Conservation (phyloP, 2,329 filamentous ascomycete species). For the Pseudocercospora crystallina region DNA sequence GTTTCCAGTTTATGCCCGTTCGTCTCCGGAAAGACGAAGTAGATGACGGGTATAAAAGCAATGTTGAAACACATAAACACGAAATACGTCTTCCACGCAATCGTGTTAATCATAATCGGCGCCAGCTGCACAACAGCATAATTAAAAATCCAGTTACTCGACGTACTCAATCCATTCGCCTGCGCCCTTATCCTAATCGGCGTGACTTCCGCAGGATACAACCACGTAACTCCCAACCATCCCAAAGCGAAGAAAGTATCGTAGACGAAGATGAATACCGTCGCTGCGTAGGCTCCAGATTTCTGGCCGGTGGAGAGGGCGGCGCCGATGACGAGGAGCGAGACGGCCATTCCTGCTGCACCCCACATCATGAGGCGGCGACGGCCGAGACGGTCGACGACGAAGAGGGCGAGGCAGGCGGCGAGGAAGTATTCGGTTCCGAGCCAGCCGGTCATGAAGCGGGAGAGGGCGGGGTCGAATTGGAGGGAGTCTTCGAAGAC, state of each 20-base stretch:
- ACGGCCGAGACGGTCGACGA: conserved; percentile 62
- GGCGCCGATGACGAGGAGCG: conserved; percentile 24
- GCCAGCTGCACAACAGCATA: conserved; percentile 33
- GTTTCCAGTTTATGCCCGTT: conserved; percentile 26
- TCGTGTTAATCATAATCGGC: conserved; percentile 55
- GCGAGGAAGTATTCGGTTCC: conserved; percentile 29
- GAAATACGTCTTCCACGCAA: conserved; percentile 55
- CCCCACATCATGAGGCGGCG: conserved; percentile 38
- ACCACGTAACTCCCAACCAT: conserved; percentile 39
- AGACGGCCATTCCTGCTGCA: conserved; percentile 28
- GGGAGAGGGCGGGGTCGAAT: conserved; percentile 36
- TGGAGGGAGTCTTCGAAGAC: conserved; percentile 55
- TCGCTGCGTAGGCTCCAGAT: conserved; percentile 26
- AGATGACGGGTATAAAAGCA: conserved; percentile 13
- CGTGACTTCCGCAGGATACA: conserved; percentile 40
- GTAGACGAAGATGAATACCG: conserved; percentile 31
- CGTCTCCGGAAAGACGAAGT: conserved; percentile 46
- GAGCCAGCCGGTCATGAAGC: conserved; percentile 25
- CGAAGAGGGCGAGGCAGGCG: conserved; percentile 52
- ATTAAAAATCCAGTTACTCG: conserved; percentile 42
- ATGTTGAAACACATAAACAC: conserved; percentile 44
- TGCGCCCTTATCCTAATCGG: conserved; percentile 52
- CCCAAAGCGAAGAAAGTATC: conserved; percentile 28
- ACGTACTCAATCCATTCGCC: conserved; percentile 55
- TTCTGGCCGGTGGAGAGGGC: conserved; percentile 11